Percentiles rank a stretch among this genome's conserved stretches.
Conservation (phyloP, 805 yeast species). For the Sungouiozyma intestinalis region DNA sequence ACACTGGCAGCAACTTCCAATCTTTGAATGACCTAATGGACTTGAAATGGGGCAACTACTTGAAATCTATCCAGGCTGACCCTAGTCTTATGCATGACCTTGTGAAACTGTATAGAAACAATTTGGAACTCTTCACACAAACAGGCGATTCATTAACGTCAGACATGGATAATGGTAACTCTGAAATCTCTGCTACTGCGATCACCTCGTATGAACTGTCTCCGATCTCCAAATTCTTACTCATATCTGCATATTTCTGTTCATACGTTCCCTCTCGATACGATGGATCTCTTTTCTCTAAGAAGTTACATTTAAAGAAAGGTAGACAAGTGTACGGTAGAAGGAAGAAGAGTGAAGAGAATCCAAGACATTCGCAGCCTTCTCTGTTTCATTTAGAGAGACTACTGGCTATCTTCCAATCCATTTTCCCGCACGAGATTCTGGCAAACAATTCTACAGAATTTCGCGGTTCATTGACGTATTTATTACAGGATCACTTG, state of each 20-base stretch:
- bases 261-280: constrained; percentile 61
- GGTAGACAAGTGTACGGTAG: constrained; percentile 34
- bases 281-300: constrained; percentile 64
- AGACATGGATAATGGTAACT: constrained; percentile 8
- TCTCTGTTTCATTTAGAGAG: constrained; percentile 70
- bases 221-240: constrained; percentile 51
- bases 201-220: constrained; percentile 39
- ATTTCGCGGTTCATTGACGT: constrained; percentile 12
- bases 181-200: not conserved
- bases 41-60: constrained; percentile 23
- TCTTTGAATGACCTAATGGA: constrained; percentile 22
- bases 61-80: constrained; percentile 9
- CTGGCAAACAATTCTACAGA: not conserved
- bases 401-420: constrained; percentile 64
- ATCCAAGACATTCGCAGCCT: constrained; percentile 57
- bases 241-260: constrained; percentile 75
- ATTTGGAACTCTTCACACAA: constrained; percentile 20
- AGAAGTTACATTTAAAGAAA: constrained; percentile 34
- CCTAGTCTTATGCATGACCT: constrained; percentile 15
- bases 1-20: constrained; percentile 24
- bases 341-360: constrained; percentile 38
- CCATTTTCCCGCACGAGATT: constrained; percentile 43
- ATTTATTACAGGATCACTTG: constrained; percentile 13
- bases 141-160: constrained; percentile 27
- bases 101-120: constrained; percentile 23